Evolutionary conservation across 2,329 filamentous ascomycete genomes (phyloP).

Genomic region (Cylindrodendrum hubeiense): DNA sequence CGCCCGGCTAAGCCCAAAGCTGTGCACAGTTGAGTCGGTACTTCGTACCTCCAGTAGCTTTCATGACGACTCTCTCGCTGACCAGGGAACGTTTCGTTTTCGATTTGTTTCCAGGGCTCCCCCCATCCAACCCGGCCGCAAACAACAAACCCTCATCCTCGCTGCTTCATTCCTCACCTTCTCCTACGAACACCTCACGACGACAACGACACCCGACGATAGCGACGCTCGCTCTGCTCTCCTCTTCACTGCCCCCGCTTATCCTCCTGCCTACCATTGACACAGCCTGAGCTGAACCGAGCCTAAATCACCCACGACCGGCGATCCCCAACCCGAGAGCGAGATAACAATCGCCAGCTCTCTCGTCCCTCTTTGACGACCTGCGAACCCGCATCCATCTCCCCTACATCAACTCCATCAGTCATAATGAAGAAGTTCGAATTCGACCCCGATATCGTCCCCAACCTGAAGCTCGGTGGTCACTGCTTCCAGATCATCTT

Average conservation of each 20-base stretch:
- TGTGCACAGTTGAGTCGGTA: not conserved
- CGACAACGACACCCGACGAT: not conserved
- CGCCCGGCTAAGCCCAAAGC: not conserved
- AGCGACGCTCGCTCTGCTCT: not conserved
- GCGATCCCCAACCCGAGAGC: conserved; percentile 4
- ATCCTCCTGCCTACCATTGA: not conserved
- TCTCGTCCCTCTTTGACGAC: not conserved
- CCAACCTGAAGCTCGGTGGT: conserved; percentile 67
- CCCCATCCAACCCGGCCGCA: conserved; percentile 7
- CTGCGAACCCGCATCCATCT: not conserved
- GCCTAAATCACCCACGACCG: conserved; percentile 17
- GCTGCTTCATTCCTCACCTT: not conserved
- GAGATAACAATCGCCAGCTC: conserved; percentile 3
- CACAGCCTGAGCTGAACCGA: conserved; percentile 6
- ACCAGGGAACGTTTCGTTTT: conserved; percentile 31
- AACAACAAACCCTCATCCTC: conserved; percentile 11
- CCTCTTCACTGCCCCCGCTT: not conserved
- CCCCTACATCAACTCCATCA: not conserved
- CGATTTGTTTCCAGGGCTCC: conserved; percentile 25
- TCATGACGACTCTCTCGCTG: conserved; percentile 14
- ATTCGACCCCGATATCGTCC: conserved; percentile 66
- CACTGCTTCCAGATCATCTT: conserved; percentile 68
- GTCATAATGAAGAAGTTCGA: conserved; percentile 61
- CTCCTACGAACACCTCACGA: conserved; percentile 1
- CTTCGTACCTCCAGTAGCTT: not conserved